A percentile compares a stretch with the other conserved stretches of the same genome.
Evolutionary conservation across 805 yeast species (phyloP).

Genomic region (Jamesozyma gamospora): DNA sequence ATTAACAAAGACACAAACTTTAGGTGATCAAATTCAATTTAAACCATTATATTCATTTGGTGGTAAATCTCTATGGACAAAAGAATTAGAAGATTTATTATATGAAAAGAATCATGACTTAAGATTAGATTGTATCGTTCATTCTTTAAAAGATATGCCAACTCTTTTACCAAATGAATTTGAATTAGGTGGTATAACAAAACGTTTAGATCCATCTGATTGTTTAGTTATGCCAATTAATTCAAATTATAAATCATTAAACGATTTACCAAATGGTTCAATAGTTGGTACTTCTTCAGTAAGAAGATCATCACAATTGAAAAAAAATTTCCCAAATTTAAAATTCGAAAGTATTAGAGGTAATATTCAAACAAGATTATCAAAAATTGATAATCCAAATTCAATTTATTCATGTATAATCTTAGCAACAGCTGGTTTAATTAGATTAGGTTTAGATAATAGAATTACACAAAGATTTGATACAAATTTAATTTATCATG

Average conservation of each 20-base stretch:
- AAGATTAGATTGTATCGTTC: conserved; percentile 80
- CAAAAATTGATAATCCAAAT: conserved; percentile 65
- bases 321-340: conserved; percentile 66
- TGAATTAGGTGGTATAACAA: conserved; percentile 75
- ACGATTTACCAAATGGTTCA: conserved; percentile 74
- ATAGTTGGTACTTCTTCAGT: conserved; percentile 92
- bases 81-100: conserved; percentile 76
- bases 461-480: conserved; percentile 68
- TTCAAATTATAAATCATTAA: conserved; percentile 52
- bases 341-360: conserved; percentile 83
- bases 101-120: conserved; percentile 53
- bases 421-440: conserved; percentile 86
- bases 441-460: conserved; percentile 58
- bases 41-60: conserved; percentile 90
- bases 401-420: conserved; percentile 63
- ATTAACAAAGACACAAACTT: conserved; percentile 68
- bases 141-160: conserved; percentile 88
- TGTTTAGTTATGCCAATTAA: conserved; percentile 68
- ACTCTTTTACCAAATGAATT: conserved; percentile 84
- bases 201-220: conserved; percentile 89
- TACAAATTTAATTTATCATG: conserved; percentile 78
- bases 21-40: conserved; percentile 82
- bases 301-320: conserved; percentile 84
- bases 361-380: conserved; percentile 65
- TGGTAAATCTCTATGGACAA: conserved; percentile 94